A percentile compares a stretch with the other conserved stretches of the same genome.
Evolutionary conservation across 129 eudicot genomes (phyloP).

Genomic region (Heracleum sosnowskyi): DNA sequence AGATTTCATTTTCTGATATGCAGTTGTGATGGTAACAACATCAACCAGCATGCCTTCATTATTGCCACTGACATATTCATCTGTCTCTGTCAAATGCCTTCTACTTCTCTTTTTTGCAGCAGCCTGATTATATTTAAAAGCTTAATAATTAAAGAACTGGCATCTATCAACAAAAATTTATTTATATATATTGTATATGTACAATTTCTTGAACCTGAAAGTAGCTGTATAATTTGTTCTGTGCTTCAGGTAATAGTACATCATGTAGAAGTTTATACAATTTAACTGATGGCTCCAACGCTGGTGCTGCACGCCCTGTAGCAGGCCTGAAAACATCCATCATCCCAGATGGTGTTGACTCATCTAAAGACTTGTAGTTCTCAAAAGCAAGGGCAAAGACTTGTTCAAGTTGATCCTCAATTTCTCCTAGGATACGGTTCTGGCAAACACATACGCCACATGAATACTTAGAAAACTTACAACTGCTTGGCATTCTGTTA

Average conservation of each 20-base stretch:
- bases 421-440: constrained; percentile 77
- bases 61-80: constrained; percentile 63
- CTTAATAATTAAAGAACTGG: constrained; percentile 3
- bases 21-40: constrained; percentile 49
- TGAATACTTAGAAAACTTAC: constrained; percentile 2
- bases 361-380: constrained; percentile 75
- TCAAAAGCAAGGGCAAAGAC: constrained; percentile 58
- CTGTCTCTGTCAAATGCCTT: constrained; percentile 72
- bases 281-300: constrained; percentile 66
- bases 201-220: constrained; percentile 48
- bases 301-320: constrained; percentile 65
- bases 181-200: not conserved
- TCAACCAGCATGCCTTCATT: constrained; percentile 59
- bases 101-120: constrained; percentile 83
- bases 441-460: constrained; percentile 19
- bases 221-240: constrained; percentile 57
- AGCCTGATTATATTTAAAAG: constrained; percentile 30
- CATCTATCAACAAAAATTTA: constrained; percentile 5
- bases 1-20: constrained; percentile 74
- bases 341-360: constrained; percentile 56
- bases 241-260: constrained; percentile 75
- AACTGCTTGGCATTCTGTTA: constrained; percentile 1
- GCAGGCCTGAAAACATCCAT: constrained; percentile 66
- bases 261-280: constrained; percentile 74
- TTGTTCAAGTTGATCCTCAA: constrained; percentile 66